Evolutionary conservation across 805 yeast genomes (phyloP).

Genomic region (Cyberlindnera mycetangii): DNA sequence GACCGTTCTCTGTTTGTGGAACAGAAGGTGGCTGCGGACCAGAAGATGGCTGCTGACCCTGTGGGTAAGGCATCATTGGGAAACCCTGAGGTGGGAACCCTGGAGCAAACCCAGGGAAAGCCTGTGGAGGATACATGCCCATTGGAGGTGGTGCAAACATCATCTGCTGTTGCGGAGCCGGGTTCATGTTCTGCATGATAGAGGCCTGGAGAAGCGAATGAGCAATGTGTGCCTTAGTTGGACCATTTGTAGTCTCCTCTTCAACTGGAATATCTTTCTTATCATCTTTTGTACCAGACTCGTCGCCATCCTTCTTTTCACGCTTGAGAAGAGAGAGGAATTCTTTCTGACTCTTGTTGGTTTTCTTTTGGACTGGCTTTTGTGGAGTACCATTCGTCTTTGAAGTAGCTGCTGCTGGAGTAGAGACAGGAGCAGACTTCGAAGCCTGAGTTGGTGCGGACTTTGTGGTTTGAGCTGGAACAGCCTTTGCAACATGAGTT

Average conservation of each 20-base stretch:
- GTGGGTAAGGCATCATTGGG: slow-evolving; percentile 8
- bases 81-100: slow-evolving; percentile 20
- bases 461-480: neutral
- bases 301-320: slow-evolving; percentile 7
- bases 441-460: slow-evolving; percentile 29
- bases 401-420: slow-evolving; percentile 13
- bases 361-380: slow-evolving; percentile 5
- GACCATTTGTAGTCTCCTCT: slow-evolving; percentile 8
- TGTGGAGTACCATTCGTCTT: slow-evolving; percentile 13
- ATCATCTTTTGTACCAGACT: slow-evolving; percentile 33
- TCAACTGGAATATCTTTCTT: neutral
- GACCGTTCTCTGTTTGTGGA: neutral
- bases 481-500: slow-evolving; percentile 17
- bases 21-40: neutral
- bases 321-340: slow-evolving; percentile 43
- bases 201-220: slow-evolving; percentile 16
- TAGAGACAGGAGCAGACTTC: neutral
- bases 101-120: slow-evolving; percentile 22
- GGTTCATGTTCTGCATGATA: slow-evolving; percentile 25
- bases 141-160: slow-evolving; percentile 13
- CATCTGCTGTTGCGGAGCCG: slow-evolving; percentile 12
- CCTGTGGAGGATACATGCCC: slow-evolving; percentile 17
- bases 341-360: slow-evolving; percentile 36
- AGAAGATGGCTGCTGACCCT: neutral
- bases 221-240: slow-evolving; percentile 30